Conservation (phyloP, 1,139 yeast genomes). For the Schizosaccharomyces versatilis region DNA sequence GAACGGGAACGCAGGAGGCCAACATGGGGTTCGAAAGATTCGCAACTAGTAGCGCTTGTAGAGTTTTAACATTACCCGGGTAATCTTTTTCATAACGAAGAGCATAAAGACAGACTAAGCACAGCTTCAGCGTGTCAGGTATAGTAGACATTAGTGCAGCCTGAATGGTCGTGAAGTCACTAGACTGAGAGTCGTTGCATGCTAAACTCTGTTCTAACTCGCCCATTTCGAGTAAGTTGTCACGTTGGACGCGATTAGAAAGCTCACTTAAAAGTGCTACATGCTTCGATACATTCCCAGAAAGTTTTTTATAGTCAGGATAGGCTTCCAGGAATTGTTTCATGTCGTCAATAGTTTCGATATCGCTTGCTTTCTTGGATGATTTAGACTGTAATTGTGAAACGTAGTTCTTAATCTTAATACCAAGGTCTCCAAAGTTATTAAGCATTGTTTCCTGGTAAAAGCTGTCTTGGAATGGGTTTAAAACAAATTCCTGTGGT, state of each 20-base stretch:
- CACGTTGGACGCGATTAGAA: slow-evolving; percentile 35
- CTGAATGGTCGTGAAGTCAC: slow-evolving; percentile 26
- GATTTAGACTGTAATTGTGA: slow-evolving; percentile 64
- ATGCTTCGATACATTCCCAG: slow-evolving; percentile 82
- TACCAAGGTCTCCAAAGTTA: slow-evolving; percentile 89
- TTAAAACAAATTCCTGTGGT: slow-evolving; percentile 37
- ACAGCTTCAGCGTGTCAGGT: slow-evolving; percentile 26
- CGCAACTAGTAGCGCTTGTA: neutral
- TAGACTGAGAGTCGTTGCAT: slow-evolving; percentile 37
- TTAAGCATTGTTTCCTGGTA: slow-evolving; percentile 60
- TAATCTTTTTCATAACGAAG: slow-evolving; percentile 33
- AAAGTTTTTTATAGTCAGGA: slow-evolving; percentile 75
- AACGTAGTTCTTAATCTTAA: slow-evolving; percentile 65
- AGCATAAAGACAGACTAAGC: slow-evolving; percentile 50
- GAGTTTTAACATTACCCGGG: neutral
- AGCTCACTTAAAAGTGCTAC: slow-evolving; percentile 73
- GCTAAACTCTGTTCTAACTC: slow-evolving; percentile 75
- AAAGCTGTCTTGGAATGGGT: slow-evolving; percentile 46
- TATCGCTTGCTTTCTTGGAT: slow-evolving; percentile 37
- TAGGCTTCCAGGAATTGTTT: slow-evolving; percentile 74
- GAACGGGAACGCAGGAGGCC: neutral
- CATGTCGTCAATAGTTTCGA: slow-evolving; percentile 67
- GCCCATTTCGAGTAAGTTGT: slow-evolving; percentile 60
- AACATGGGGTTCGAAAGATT: neutral
- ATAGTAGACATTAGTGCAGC: slow-evolving; percentile 22